Evolutionary conservation across 2,329 filamentous ascomycete species (phyloP), one percentile per base, ranked within the genome.

Genomic region (Penicillium sp.): DNA sequence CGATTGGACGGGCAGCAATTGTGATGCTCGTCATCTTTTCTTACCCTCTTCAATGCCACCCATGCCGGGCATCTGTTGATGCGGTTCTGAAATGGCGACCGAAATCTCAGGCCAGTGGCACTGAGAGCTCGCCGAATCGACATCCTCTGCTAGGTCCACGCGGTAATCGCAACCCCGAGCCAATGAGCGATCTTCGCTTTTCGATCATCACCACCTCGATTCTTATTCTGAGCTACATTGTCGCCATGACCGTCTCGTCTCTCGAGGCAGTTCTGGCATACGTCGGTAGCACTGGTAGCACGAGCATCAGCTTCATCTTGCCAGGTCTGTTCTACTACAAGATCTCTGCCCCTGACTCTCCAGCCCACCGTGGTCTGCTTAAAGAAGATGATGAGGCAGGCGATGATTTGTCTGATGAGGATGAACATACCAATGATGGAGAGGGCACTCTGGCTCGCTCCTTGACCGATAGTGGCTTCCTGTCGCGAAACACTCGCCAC

Each of bases 241-340:
- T 86, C 6, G 88, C 92, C 15, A 85, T 98, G 69, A 93, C 86
- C 0, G 89, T 98, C 2, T 85, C 80, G 13, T 92, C 84, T 9
- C 75, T 98, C 2, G 89, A 95, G 59, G 83, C 85, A 31, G 89
- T 98, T 1, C 75, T 98, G 0, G 90, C 92, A 0, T 98, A 95
- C 52, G 92, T 98, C 8, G 92, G 92, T 25, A 88, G 84, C 53
- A 98, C 92, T 0, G 92, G 92, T 36, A 90, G 84, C 35, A 98
- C 92, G 0, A 87, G 86, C 44, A 98, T 98, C 55, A 94, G 86
- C 45, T 98, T 98, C 61, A 96, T 98, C 49, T 74, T 98, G 0
- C 92, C 92, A 0, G 92, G 92, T 0, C 68, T 98, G 3, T 98
- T 98, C 64, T 98, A 96, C 66, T 98, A 96, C 69, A 96, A 96